Conservation (phyloP, 1,284 basidiomycete species). For the Pseudozyma tsukubaensis region DNA sequence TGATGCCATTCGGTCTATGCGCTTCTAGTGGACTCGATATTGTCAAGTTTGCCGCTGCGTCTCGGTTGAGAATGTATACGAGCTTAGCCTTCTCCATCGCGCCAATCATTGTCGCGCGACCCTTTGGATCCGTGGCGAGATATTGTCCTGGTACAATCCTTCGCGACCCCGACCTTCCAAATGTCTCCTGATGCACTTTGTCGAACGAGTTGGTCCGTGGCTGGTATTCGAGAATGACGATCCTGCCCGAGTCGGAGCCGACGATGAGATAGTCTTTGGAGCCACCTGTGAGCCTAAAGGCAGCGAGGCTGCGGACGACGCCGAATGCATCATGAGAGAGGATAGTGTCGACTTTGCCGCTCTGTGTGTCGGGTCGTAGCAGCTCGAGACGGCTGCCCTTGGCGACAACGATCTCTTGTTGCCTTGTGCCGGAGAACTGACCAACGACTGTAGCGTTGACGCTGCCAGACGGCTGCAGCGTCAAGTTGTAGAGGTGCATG, state of each 20-base stretch:
- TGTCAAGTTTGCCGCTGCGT: conserved; percentile 66
- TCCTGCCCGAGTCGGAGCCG: conserved; percentile 66
- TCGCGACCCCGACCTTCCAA: conserved; percentile 65
- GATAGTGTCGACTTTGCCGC: conserved; percentile 53
- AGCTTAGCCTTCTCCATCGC: conserved; percentile 67
- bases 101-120: conserved; percentile 65
- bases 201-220: conserved; percentile 54
- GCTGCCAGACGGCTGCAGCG: conserved; percentile 59
- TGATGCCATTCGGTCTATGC: conserved; percentile 60
- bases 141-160: conserved; percentile 67
- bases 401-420: conserved; percentile 66
- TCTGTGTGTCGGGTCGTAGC: conserved; percentile 59
- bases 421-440: conserved; percentile 64
- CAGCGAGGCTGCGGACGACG: conserved; percentile 61
- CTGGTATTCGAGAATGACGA: conserved; percentile 66
- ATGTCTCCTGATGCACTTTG: conserved; percentile 66
- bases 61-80: conserved; percentile 67
- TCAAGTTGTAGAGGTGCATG: conserved; percentile 67
- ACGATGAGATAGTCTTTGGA: conserved; percentile 66
- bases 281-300: conserved; percentile 63
- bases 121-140: conserved; percentile 67
- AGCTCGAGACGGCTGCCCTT: conserved; percentile 60
- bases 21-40: conserved; percentile 68
- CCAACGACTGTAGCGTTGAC: conserved; percentile 64
- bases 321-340: conserved; percentile 63